Base-by-base conservation (phyloP, 176 grass and related monocot genomes). In the Areca catechu region DNA sequence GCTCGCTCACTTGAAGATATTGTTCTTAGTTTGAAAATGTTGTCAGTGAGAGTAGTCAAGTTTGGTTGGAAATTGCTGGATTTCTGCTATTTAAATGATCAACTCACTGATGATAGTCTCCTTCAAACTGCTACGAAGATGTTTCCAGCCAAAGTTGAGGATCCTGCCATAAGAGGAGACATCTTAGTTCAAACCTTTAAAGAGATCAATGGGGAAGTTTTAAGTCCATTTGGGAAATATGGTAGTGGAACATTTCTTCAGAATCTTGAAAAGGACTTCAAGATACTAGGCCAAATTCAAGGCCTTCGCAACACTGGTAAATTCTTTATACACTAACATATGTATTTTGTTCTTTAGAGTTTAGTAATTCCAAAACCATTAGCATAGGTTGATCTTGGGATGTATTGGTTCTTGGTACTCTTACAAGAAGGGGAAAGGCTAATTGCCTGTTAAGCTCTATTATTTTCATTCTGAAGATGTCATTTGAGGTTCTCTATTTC, bases 51-150 rank as follows among this genome's bases (percentile, higher is more conserved):
- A 82, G 73, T 75, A 53, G 64, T 85, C 22, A 90, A 59, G 58
- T 90, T 91, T 50, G 80, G 92, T 53, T 91, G 92, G 92, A 73
- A 77, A 90, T 88, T 97, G 70, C 72, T 97, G 50, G 71, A 91
- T 23, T 84, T 79, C 37, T 91, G 83, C 78, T 97, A 88, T 81
- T 85, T 97, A 53, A 91, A 85, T 60, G 75, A 82, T 74, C 75
- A 82, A 59, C 50, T 79, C 49, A 78, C 47, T 47, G 83, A 90
- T 50, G 54, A 74, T 57, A 69, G 72, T 66, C 56, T 77, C 47
- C 23, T 72, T 62, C 83, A 82, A 61, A 49, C 56, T 29, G 70
- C 72, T 61, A 71, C 57, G 53, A 87, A 84, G 78, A 91, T 97
- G 77, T 85, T 97, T 75, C 92, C 92, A 58, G 77, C 83, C 34